These are phyloP conservation scores for Candida sojae DNA, from an alignment of 1,139 yeast species.

Conservation along the genomic window DNA sequence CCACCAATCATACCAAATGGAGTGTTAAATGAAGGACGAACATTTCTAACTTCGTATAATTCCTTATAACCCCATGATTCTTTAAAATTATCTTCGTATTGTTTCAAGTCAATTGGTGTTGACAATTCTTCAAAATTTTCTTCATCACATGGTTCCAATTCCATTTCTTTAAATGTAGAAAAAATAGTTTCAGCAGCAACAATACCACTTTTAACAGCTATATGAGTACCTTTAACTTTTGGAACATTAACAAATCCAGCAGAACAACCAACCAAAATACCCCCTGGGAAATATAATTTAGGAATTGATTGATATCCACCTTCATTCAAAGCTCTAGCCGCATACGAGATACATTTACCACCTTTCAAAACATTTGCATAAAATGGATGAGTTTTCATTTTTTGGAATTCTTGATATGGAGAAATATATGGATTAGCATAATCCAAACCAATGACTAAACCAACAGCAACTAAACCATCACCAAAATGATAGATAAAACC, in stretches of 20 bases:
- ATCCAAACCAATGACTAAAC: slow-evolving; percentile 89
- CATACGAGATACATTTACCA: slow-evolving; percentile 91
- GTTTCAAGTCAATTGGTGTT: slow-evolving; percentile 50
- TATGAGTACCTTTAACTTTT: slow-evolving; percentile 96
- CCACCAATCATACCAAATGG: slow-evolving; percentile 79
- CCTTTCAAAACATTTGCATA: slow-evolving; percentile 76
- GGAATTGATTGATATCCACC: slow-evolving; percentile 96
- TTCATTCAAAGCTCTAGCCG: slow-evolving; percentile 93
- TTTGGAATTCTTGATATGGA: slow-evolving; percentile 94
- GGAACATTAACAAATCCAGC: slow-evolving; percentile 98
- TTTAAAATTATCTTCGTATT: slow-evolving; percentile 65
- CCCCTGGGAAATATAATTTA: slow-evolving; percentile 89
- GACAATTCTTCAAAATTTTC: slow-evolving; percentile 40
- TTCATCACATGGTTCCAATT: slow-evolving; percentile 51
- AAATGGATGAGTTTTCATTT: slow-evolving; percentile 88
- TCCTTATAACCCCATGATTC: slow-evolving; percentile 87
- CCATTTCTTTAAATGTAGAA: slow-evolving; percentile 49
- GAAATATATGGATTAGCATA: slow-evolving; percentile 91
- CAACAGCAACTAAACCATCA: slow-evolving; percentile 85
- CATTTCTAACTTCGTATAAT: slow-evolving; percentile 77
- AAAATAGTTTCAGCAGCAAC: slow-evolving; percentile 87
- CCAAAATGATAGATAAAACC: slow-evolving; percentile 98
- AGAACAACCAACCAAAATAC: slow-evolving; percentile 88
- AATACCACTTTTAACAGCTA: slow-evolving; percentile 94
- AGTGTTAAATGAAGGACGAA: slow-evolving; percentile 84